Evolutionary conservation across 2,329 filamentous ascomycete species (phyloP).

Genomic region (Lomentospora prolificans): DNA sequence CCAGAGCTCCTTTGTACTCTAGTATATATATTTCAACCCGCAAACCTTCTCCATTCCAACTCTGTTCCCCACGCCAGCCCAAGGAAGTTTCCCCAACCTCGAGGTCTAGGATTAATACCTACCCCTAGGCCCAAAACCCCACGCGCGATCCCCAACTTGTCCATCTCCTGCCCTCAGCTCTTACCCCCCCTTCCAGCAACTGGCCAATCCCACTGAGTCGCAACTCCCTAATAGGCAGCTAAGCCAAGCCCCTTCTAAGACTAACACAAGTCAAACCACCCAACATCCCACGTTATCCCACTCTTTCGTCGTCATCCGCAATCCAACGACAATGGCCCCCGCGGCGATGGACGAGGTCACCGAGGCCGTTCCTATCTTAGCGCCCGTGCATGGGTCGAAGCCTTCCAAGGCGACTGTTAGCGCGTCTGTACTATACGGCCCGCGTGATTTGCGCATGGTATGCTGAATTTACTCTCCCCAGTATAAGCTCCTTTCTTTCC

Average conservation of each 20-base stretch:
- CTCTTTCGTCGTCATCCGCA: slow-evolving; percentile 38
- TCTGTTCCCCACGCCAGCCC: neutral
- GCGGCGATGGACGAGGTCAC: slow-evolving; percentile 31
- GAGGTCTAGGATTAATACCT: neutral
- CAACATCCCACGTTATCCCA: slow-evolving; percentile 45
- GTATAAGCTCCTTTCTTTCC: neutral
- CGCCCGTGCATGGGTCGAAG: slow-evolving; percentile 30
- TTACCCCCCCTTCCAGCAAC: slow-evolving; percentile 4
- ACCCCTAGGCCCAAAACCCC: neutral
- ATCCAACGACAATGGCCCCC: slow-evolving; percentile 34
- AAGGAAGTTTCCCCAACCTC: neutral
- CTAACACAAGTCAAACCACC: slow-evolving; percentile 11
- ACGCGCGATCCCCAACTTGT: neutral
- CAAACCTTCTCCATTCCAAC: slow-evolving; percentile 3
- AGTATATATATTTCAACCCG: neutral
- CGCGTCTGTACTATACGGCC: slow-evolving; percentile 48
- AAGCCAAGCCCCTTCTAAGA: slow-evolving; percentile 11
- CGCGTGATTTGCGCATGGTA: slow-evolving; percentile 47
- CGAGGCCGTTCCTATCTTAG: slow-evolving; percentile 28
- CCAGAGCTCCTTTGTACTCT: neutral
- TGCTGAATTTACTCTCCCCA: slow-evolving; percentile 16
- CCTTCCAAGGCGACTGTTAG: slow-evolving; percentile 28
- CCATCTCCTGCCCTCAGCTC: slow-evolving; percentile 4
- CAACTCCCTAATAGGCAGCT: slow-evolving; percentile 21
- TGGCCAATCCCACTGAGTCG: slow-evolving; percentile 19